phyloP scores from a whole-genome alignment of 2,329 filamentous ascomycete species.

The Thielaviopsis punctulata region DNA sequence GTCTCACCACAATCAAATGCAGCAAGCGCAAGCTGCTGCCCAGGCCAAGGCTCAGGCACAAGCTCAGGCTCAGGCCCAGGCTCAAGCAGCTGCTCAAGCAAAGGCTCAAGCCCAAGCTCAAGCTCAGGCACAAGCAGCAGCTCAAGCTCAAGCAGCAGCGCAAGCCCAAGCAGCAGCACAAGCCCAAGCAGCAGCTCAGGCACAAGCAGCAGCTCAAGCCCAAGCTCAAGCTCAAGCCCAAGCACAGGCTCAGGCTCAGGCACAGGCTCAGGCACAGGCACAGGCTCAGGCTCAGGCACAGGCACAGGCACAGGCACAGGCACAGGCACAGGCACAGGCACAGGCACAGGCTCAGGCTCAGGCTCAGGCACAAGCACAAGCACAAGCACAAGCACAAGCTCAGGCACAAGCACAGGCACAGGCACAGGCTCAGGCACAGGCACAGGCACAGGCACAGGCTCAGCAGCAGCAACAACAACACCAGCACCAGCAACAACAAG shows the following conservation, averaged over 20 bases:
- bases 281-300: constrained; percentile 11
- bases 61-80: constrained; percentile 9
- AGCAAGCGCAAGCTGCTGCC: constrained; percentile 7
- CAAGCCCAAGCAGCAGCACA: too few relatives aligned
- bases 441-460: too few relatives aligned
- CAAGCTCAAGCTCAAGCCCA: constrained; percentile 8
- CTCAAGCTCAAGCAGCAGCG: too few relatives aligned
- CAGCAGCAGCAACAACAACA: background rate
- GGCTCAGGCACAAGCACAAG: constrained; percentile 12
- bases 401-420: constrained; percentile 1
- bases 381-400: constrained; percentile 14
- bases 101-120: too few relatives aligned
- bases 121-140: too few relatives aligned
- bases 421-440: background rate
- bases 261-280: constrained; percentile 7
- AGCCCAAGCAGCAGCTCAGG: too few relatives aligned
- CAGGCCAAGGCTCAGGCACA: constrained; percentile 7
- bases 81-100: too few relatives aligned
- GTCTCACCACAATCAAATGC: constrained; percentile 11
- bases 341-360: constrained; percentile 15
- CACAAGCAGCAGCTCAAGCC: too few relatives aligned
- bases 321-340: constrained; percentile 14
- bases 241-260: constrained; percentile 5
- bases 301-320: constrained; percentile 23
- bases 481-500: background rate